These are phyloP conservation scores for Euphorbia peplus DNA, from an alignment of 345 rosid genomes.

Conservation along the genomic window DNA sequence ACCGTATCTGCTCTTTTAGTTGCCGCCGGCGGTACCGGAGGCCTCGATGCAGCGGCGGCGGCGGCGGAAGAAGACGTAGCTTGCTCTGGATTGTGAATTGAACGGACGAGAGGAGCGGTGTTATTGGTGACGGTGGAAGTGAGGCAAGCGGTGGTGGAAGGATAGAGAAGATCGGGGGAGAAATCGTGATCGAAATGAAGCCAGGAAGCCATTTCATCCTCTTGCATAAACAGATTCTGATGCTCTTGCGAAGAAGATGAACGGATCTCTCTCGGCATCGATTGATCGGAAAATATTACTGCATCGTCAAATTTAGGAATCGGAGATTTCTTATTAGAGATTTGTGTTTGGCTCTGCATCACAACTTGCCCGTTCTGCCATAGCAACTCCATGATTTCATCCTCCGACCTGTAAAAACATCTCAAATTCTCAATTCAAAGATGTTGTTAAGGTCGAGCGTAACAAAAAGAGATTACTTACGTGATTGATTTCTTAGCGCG, in stretches of 20 bases:
- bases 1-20: constrained; percentile 31
- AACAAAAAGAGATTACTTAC: constrained; percentile 21
- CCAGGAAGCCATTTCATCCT: constrained; percentile 95
- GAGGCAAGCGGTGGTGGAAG: constrained; percentile 33
- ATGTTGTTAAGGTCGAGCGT: too few species aligned
- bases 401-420: constrained; percentile 42
- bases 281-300: constrained; percentile 12
- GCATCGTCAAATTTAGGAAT: constrained; percentile 30
- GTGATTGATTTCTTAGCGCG: constrained; percentile 42
- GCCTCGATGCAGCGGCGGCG: constrained; percentile 30
- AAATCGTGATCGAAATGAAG: constrained; percentile 70
- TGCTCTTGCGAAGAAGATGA: constrained; percentile 26
- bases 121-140: constrained; percentile 21
- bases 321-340: constrained; percentile 39
- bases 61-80: neutral
- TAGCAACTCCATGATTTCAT: constrained; percentile 78
- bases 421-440: neutral
- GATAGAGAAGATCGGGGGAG: constrained; percentile 54
- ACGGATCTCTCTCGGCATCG: constrained; percentile 27
- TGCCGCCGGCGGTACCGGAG: constrained; percentile 52
- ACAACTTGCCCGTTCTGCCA: constrained; percentile 94
- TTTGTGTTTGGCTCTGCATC: constrained; percentile 57
- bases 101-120: constrained; percentile 14
- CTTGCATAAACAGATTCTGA: constrained; percentile 53
- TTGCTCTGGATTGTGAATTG: constrained; percentile 16